Conservation (phyloP, 352 stramenopile species). For the Pythium coloratum region DNA sequence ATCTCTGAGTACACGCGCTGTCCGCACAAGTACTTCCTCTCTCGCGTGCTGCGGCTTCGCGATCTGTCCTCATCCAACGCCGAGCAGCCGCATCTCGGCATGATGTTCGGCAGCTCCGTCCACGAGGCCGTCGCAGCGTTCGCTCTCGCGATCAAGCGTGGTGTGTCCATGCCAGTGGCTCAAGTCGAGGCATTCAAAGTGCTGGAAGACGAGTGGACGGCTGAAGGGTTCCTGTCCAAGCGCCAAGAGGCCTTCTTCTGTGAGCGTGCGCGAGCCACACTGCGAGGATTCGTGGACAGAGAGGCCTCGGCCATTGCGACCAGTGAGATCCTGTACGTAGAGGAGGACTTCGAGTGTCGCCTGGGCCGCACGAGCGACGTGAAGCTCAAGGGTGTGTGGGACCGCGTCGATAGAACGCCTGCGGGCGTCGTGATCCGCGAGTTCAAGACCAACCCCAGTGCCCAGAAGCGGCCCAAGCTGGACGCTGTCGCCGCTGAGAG, state of each 20-base stretch:
- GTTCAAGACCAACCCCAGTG: constrained; percentile 83
- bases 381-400: constrained; percentile 67
- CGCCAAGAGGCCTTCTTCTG: constrained; percentile 34
- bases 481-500: constrained; percentile 57
- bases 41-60: constrained; percentile 37
- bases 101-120: constrained; percentile 75
- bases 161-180: background rate
- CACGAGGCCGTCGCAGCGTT: constrained; percentile 74
- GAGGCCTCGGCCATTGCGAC: background rate
- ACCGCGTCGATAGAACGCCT: constrained; percentile 58
- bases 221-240: constrained; percentile 18
- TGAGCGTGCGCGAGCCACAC: constrained; percentile 35
- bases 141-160: constrained; percentile 16
- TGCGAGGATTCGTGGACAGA: constrained; percentile 48
- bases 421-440: constrained; percentile 60
- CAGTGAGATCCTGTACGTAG: constrained; percentile 51
- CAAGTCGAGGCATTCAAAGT: background rate
- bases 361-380: constrained; percentile 48
- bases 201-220: constrained; percentile 13
- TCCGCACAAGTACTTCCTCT: constrained; percentile 77
- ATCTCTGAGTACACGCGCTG: constrained; percentile 80
- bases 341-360: constrained; percentile 61
- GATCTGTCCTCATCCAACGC: constrained; percentile 31
- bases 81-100: constrained; percentile 37
- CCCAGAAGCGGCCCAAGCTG: constrained; percentile 43